phyloP scores from a whole-genome alignment of 257 asterid species.

The Capsicum rhomboideum region DNA sequence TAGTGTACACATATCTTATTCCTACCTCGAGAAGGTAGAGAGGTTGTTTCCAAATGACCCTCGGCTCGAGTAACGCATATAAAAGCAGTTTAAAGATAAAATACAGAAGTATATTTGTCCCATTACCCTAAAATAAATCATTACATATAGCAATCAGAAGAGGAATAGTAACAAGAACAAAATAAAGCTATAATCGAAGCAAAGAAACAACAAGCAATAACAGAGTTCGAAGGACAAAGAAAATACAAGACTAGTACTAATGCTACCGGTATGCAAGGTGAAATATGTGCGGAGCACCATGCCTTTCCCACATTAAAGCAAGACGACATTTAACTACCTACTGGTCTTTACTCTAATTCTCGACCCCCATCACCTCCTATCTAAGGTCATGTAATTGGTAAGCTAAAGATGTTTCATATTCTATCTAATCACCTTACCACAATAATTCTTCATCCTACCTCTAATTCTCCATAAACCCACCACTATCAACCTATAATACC shows the following conservation, averaged over 20 bases:
- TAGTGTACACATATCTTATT: background rate
- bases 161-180: background rate
- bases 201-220: background rate
- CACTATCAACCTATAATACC: background rate
- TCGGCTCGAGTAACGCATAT: background rate
- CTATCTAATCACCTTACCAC: background rate
- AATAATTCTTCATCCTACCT: background rate
- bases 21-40: background rate
- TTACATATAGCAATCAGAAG: background rate
- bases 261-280: background rate
- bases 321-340: background rate
- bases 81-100: background rate
- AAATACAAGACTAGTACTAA: background rate
- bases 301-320: background rate
- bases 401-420: background rate
- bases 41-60: no score
- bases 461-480: background rate
- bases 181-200: background rate
- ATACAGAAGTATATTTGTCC: background rate
- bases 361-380: background rate
- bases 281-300: background rate
- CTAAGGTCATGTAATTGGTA: no score
- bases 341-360: no score
- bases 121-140: no score
- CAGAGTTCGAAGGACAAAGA: no score